Base-by-base conservation (phyloP, 441 rosid genomes). In the Rhodomyrtus psidioides region DNA sequence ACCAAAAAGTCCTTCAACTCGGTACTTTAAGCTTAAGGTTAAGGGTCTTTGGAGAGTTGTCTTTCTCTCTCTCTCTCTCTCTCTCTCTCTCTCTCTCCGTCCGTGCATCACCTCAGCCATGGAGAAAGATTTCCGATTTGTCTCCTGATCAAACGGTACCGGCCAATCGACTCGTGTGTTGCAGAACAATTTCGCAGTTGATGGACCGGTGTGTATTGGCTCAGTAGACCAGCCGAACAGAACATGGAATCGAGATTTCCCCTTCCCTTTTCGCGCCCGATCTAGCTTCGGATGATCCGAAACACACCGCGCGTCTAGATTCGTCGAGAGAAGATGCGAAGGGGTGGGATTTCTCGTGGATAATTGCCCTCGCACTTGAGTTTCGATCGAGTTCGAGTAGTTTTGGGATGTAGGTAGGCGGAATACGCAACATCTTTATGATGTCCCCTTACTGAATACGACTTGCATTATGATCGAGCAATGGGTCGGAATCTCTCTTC, bases 81-180 rank as follows among this genome's bases (percentile, higher is more conserved):
- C 13, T 1, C 13, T 3, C 44, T 54, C 56, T 17, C 24, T 21
- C 49, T 23, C 79, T 23, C 49, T 46, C 55, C 87, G 74, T 87
- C 89, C 90, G 55, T 85, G 90, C 92, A 84, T 54, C 89, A 84
- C 56, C 89, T 87, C 85, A 65, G 84, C 91, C 92, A 83, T 86
- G 83, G 83, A 65, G 88, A 92, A 91, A 85, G 84, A 88, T 87
- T 76, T 85, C 53, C 85, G 21, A 34, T 85, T 83, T 90, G 59
- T 85, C 65, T 70, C 44, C 82, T 34, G 26, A 2, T 70, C 49
- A 9, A 70, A 57, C n/a, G 15, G 49, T 70, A 39, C 49, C 23
- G 49, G 49, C 34, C 79, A 70, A 21, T 23, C 49, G 23, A 12
- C 79, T 21, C 49, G 49, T 39, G 79, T 2, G 79, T 2, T 39